Evolutionary conservation across 2,329 filamentous ascomycete species (phyloP).

Genomic region (Rutstroemia sp.): DNA sequence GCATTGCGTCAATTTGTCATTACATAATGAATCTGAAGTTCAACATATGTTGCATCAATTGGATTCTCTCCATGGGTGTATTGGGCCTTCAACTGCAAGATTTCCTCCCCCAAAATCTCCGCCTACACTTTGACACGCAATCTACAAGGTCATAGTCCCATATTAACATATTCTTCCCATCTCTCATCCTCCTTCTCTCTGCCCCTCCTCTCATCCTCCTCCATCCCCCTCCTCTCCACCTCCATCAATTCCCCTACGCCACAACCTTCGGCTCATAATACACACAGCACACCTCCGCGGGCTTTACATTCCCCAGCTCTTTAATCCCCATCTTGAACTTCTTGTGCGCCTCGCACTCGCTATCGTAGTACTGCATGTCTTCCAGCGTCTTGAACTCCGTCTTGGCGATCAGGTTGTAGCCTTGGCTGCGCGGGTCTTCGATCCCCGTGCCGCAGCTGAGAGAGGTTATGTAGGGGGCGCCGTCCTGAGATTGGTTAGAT

Average conservation of each 20-base stretch:
- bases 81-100: no score
- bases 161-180: no score
- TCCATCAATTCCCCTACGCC: neutral
- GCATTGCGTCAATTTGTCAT: no score
- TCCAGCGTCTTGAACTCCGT: conserved; percentile 46
- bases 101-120: no score
- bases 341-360: conserved; percentile 46
- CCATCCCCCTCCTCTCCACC: neutral
- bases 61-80: no score
- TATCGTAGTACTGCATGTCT: conserved; percentile 54
- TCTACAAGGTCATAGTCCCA: neutral
- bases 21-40: neutral
- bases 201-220: no score
- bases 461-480: no score
- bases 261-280: conserved; percentile 23
- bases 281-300: conserved; percentile 24
- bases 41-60: neutral
- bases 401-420: conserved; percentile 46
- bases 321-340: conserved; percentile 33
- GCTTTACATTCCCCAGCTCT: conserved; percentile 6
- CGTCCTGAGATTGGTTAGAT: conserved; percentile 9
- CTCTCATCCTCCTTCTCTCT: no score
- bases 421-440: conserved; percentile 44
- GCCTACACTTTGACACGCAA: no score
- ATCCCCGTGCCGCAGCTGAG: conserved; percentile 29